phyloP scores from a whole-genome alignment of 75 land plant species.

The Cryptomeria japonica region DNA sequence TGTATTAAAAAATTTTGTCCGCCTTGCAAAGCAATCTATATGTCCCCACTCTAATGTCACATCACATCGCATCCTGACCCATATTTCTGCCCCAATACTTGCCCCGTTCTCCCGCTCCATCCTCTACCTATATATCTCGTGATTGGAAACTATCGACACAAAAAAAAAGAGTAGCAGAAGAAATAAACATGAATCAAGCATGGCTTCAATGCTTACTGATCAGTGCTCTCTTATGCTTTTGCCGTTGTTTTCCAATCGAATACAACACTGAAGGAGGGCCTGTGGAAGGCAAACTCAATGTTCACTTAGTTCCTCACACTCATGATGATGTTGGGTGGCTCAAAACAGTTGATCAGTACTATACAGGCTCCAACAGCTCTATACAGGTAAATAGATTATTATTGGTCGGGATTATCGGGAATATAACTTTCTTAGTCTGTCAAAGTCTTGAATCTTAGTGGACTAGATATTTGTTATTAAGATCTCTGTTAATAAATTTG shows the following conservation, averaged over 20 bases:
- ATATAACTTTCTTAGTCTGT: background rate
- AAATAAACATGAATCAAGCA: background rate
- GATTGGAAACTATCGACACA: too few relatives aligned
- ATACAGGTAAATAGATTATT: constrained; percentile 48
- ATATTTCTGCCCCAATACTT: background rate
- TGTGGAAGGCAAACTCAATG: constrained; percentile 77
- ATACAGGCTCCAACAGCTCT: constrained; percentile 80
- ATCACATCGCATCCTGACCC: background rate
- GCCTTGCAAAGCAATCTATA: too few relatives aligned
- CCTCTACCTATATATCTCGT: background rate
- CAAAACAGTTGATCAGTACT: constrained; percentile 95
- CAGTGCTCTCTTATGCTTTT: background rate
- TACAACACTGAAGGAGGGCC: constrained; percentile 63
- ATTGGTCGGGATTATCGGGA: background rate
- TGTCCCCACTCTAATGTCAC: background rate
- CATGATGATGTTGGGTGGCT: constrained; percentile 99
- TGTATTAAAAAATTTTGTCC: too few relatives aligned
- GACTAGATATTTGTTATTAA: background rate
- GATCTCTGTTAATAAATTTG: background rate
- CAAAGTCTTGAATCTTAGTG: background rate
- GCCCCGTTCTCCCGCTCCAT: background rate
- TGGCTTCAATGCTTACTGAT: background rate
- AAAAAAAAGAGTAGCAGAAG: background rate
- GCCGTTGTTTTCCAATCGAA: constrained; percentile 3
- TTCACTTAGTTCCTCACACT: constrained; percentile 85